Base-by-base conservation (phyloP, 805 yeast genomes). In the Grigorovia jiainica region DNA sequence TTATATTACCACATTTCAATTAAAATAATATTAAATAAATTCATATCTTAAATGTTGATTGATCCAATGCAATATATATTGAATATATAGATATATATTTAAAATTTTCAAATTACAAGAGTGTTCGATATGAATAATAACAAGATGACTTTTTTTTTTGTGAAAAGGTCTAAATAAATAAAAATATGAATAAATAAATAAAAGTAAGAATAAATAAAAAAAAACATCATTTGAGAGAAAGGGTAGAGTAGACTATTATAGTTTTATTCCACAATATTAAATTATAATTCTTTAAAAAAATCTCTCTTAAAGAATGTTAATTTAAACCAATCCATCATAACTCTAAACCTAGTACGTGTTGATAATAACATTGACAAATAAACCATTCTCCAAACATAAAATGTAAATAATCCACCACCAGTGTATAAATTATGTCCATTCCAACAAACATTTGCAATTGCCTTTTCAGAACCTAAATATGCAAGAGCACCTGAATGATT, bases 401-500 rank as follows among this genome's bases (percentile, higher is more conserved):
- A 87, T 29, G 97, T 87, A 58, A 87, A 65, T 38, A 79, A 70
- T 62, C 97, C 97, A 60, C 95, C 95, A 44, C 89, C 75, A 8
- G 95, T 77, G 60, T 85, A 77, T 61, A 82, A 78, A 38, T 84
- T 78, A 76, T 87, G 82, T 59, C 78, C 79, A 53, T 84, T 84
- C 52, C 70, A 68, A n/a, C 83, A 76, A 57, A 89, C 74, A 64
- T 89, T 95, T 30, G 97, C 97, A 57, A 87, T 90, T 41, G 97
- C 97, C 65, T 79, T 78, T 65, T 89, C 97, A 34, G 85, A 75
- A 54, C 97, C 97, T 63, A 87, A 78, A 69, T 87, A 87, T 25
- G 96, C 96, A 51, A 87, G 73, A 13, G 96, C 80, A 66, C 97
- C 97, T 67, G 79, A 86, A 70, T 87, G 95, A 40, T 79, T 68